Evolutionary conservation across 495 filamentous ascomycete genomes (phyloP).

Genomic region (Elaphomyces granulatus): DNA sequence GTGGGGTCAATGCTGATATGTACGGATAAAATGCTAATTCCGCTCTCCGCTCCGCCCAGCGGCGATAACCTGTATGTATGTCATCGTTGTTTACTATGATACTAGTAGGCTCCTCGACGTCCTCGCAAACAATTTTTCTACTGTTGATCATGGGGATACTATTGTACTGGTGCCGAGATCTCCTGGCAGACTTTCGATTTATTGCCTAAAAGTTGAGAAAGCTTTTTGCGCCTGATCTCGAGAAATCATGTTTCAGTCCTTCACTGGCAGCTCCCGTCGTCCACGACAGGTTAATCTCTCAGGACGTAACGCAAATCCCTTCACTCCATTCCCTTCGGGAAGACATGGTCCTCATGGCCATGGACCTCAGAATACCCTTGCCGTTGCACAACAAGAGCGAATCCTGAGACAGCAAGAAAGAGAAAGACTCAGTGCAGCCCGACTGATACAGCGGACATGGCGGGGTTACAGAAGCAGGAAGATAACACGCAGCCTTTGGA

Average conservation of each 20-base stretch:
- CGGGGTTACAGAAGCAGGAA: slow-evolving; percentile 57
- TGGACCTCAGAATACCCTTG: slow-evolving; percentile 61
- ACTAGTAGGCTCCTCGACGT: too few relatives aligned
- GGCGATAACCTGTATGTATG: too few relatives aligned
- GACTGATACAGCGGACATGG: slow-evolving; percentile 68
- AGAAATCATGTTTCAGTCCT: slow-evolving; percentile 67
- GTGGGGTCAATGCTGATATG: too few relatives aligned
- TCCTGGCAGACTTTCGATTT: too few relatives aligned
- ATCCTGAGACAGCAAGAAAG: slow-evolving; percentile 67
- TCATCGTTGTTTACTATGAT: too few relatives aligned
- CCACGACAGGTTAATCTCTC: slow-evolving; percentile 89
- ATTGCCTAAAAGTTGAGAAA: too few relatives aligned
- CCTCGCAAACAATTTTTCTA: too few relatives aligned
- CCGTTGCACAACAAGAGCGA: slow-evolving; percentile 75
- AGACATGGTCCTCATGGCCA: slow-evolving; percentile 29
- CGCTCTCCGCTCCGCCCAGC: too few relatives aligned
- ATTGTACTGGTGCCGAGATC: too few relatives aligned
- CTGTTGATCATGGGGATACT: too few relatives aligned
- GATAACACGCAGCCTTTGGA: slow-evolving; percentile 39
- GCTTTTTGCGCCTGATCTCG: not conserved
- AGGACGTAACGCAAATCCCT: slow-evolving; percentile 65
- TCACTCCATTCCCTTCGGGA: slow-evolving; percentile 39
- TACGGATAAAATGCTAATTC: not conserved
- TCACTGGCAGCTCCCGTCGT: slow-evolving; percentile 74
- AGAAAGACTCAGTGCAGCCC: slow-evolving; percentile 58